Base-by-base conservation (phyloP, 208 protist genomes). In the Acanthamoeba castellanii region DNA sequence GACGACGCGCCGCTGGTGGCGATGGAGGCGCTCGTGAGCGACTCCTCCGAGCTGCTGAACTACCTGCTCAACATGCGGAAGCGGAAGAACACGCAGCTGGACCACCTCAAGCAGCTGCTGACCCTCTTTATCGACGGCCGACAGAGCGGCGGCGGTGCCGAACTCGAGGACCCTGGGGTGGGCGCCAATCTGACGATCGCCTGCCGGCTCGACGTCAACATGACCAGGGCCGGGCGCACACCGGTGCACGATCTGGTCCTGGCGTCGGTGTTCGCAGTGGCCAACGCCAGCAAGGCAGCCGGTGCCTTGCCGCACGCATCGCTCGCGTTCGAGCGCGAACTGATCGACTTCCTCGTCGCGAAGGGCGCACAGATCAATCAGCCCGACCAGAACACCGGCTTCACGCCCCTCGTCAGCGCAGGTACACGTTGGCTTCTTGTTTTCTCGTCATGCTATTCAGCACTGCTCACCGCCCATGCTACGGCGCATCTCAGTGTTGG, bases 21-120 rank as follows among this genome's bases (percentile, higher is more conserved):
- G 3, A 52, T 50, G 37, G 72, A 42, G 18, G 18, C 11, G 34
- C 72, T 82, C 37, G 72, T 25, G 37, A n/a, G 4, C 1, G 34
- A 27, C 9, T 30, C 84, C 22, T 90, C 87, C 9, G 61, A 92
- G 7, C 66, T 92, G 32, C 87, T 92, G 30, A 30, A 6, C 45
- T 70, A 76, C 45, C 27, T 92, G 52, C 87, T 78, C 42, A 34
- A 92, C 22, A 92, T 92, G 66, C 87, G 57, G 34, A 45, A 52
- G 61, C 87, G 61, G 61, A 50, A n/a, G 20, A 74, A 32, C 30
- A 88, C 27, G 5, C 45, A 37, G 8, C n/a, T 27, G 11, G 52
- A 7, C 5, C 50, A 88, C n/a, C 81, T 88, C n/a, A 88, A 88
- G 81, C 30, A 88, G 81, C 50, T 88, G 34, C 81, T 88, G 20